Base-by-base conservation (phyloP, 768 basidiomycete genomes). In the Podaxis carcinomalis region DNA sequence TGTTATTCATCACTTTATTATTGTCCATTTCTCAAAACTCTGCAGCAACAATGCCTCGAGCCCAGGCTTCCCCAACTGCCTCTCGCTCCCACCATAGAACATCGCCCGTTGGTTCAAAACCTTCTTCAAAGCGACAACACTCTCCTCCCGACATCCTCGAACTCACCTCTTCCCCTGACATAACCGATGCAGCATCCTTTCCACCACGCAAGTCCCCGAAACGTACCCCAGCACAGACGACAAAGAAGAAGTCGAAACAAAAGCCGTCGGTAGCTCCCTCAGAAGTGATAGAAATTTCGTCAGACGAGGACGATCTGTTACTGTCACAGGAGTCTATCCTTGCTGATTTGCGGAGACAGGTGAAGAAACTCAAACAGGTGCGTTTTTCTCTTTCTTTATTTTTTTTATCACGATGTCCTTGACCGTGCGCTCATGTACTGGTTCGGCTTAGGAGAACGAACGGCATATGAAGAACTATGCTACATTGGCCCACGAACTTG, bases 231-330 rank as follows among this genome's bases (percentile, higher is more conserved):
- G 19, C 21, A 6, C 35, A 39, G n/a, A 52, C 50, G 13, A 64
- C 64, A 68, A 68, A 63, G 68, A 65, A 32, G 65, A 64, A 55
- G 61, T 59, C 46, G 35, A 53, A 49, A 19, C 59, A 46, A 63
- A 65, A 54, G 40, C 65, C 23, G 60, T 3, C 64, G 47, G 61
- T 65, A 44, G 5, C 64, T 7, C 53, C 64, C 51, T 61, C 59
- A 25, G 82, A 84, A 19, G 70, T 84, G 19, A 79, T 85, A 53
- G 84, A 86, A 67, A 81, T 86, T 58, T 82, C 81, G 1, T 83
- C 83, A n/a, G 82, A 82, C 27, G 84, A 86, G 14, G 84, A 83
- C 3, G 62, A 63, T 28, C 47, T 57, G 6, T 50, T 62, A 11
- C 65, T 65, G 13, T 46, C 61, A 7, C 58, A 52, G 44, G 55